These are phyloP conservation scores for Globisporangium yorkense DNA, from an alignment of 352 stramenopile species.

Conservation along the genomic window DNA sequence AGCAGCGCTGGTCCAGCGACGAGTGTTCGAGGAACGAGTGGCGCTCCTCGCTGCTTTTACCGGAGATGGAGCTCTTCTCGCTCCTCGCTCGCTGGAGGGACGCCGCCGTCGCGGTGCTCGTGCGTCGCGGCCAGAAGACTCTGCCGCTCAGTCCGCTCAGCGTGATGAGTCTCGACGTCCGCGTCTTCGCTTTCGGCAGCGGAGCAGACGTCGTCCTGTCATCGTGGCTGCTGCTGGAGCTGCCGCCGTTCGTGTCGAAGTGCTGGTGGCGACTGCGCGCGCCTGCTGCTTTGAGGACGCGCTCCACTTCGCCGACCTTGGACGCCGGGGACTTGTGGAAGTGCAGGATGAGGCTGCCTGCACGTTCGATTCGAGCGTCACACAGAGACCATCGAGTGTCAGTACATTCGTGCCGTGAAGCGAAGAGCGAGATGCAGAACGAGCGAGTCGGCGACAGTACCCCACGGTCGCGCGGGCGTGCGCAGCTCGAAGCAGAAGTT, in stretches of 20 bases:
- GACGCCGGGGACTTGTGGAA: conserved; percentile 51
- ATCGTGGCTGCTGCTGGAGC: neutral
- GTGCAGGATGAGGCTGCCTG: conserved; percentile 71
- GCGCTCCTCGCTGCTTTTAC: conserved; percentile 15
- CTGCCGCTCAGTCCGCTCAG: conserved; percentile 11
- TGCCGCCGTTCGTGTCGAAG: neutral
- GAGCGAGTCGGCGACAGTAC: conserved; percentile 12
- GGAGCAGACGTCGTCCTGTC: neutral
- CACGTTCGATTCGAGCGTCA: neutral
- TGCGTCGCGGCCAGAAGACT: conserved; percentile 7
- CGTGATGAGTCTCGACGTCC: conserved; percentile 11
- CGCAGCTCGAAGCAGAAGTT: conserved; percentile 77
- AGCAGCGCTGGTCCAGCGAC: neutral
- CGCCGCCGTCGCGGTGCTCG: conserved; percentile 1
- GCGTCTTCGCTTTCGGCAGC: conserved; percentile 2
- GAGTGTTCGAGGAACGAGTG: conserved; percentile 10
- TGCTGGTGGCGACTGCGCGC: conserved; percentile 20
- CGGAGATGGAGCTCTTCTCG: neutral
- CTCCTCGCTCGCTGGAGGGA: neutral
- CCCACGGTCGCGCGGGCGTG: conserved; percentile 54
- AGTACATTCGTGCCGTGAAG: neutral
- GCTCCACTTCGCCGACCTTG: conserved; percentile 42
- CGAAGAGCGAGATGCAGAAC: neutral
- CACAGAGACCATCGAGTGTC: neutral
- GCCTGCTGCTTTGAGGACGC: conserved; percentile 44